A percentile compares a stretch with the other conserved stretches of the same genome.
Conservation (phyloP, 108 stramenopile species). For the Cylindrotheca fusiformis region DNA sequence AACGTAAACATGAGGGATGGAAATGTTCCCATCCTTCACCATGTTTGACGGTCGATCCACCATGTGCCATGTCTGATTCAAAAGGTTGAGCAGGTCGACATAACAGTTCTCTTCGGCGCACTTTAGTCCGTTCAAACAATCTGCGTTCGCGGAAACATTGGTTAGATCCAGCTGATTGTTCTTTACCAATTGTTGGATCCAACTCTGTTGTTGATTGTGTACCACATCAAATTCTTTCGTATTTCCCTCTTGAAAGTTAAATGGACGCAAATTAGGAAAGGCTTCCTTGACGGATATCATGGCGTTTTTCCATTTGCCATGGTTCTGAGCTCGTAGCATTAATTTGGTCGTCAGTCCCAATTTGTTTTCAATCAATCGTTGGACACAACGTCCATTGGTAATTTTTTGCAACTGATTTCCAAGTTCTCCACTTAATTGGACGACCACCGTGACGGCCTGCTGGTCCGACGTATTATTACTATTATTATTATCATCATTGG, state of each 20-base stretch:
- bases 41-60: not conserved
- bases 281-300: constrained; percentile 10
- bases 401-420: constrained; percentile 39
- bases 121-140: not conserved
- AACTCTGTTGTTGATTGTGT: constrained; percentile 12
- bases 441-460: constrained; percentile 26
- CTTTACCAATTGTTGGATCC: not conserved
- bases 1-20: not conserved
- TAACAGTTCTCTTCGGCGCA: not conserved
- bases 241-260: constrained; percentile 23
- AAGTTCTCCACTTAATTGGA: constrained; percentile 39
- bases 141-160: not conserved
- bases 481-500: too few species aligned
- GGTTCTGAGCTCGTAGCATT: constrained; percentile 19
- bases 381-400: constrained; percentile 15
- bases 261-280: constrained; percentile 32
- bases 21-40: not conserved
- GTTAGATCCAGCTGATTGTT: constrained; percentile 9
- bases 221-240: constrained; percentile 17
- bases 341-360: constrained; percentile 8
- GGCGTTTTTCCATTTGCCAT: constrained; percentile 26
- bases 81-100: not conserved
- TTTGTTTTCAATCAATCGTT: constrained; percentile 19
- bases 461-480: too few species aligned
- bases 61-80: not conserved